Evolutionary conservation across 305 asterid genomes (phyloP).

Genomic region (Rubia tinctorum): DNA sequence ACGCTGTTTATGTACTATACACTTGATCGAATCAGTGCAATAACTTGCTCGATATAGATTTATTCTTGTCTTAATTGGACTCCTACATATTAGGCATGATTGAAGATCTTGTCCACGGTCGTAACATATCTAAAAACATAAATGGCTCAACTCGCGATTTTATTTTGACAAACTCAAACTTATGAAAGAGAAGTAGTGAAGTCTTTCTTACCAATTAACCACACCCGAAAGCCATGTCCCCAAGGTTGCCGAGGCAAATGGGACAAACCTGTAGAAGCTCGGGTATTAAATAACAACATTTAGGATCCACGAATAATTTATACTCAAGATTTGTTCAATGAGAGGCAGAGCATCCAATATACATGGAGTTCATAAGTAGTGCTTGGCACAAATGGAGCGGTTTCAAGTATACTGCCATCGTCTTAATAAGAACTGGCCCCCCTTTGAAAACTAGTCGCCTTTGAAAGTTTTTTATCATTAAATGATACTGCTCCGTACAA

Average conservation of each 20-base stretch:
- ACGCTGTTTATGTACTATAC: neutral
- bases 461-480: no score
- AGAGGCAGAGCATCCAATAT: neutral
- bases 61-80: conserved; percentile 67
- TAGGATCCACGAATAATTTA: neutral
- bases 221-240: conserved; percentile 98
- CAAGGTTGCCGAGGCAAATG: conserved; percentile 74
- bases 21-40: neutral
- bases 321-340: neutral
- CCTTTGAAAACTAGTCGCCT: conserved; percentile 49
- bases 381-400: conserved; percentile 31
- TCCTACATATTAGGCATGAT: conserved; percentile 82
- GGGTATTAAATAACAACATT: neutral
- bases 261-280: conserved; percentile 68
- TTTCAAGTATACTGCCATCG: conserved; percentile 16
- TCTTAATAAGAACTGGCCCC: conserved; percentile 36
- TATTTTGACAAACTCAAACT: neutral
- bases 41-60: conserved; percentile 56
- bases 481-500: no score
- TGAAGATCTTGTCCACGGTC: conserved; percentile 73
- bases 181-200: neutral
- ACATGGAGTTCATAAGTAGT: conserved; percentile 68
- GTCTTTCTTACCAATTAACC: conserved; percentile 76
- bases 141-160: neutral
- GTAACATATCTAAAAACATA: conserved; percentile 56